Conservation (phyloP, 352 stramenopile species). For the Phytopythium mirpurense region DNA sequence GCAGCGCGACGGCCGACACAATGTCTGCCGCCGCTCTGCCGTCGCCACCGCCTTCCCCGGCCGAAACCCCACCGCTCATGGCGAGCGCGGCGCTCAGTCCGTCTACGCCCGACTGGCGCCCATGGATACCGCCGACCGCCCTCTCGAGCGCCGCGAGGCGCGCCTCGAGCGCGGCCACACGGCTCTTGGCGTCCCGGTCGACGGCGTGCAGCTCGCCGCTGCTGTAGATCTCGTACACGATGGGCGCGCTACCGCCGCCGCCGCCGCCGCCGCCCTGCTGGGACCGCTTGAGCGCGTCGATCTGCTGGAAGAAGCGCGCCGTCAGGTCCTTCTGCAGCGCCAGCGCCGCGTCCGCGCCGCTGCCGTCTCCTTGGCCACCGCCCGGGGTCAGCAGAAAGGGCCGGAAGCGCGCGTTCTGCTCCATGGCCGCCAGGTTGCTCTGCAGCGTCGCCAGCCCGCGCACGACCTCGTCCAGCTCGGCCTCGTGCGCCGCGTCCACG, state of each 20-base stretch:
- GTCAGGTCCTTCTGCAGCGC: conserved; percentile 65
- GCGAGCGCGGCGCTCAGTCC: conserved; percentile 18
- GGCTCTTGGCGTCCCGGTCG: conserved; percentile 59
- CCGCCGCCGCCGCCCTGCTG: conserved; percentile 14
- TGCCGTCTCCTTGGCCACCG: too few species aligned
- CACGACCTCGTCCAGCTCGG: conserved; percentile 62
- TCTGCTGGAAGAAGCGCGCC: conserved; percentile 64
- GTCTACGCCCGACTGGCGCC: conserved; percentile 44
- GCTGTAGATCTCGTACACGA: conserved; percentile 82
- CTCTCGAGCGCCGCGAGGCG: conserved; percentile 56
- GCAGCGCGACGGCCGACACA: conserved; percentile 36
- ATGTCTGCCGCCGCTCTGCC: conserved; percentile 27
- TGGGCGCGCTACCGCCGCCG: conserved; percentile 24
- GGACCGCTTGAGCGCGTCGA: conserved; percentile 47
- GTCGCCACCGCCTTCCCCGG: too few species aligned
- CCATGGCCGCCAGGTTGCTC: conserved; percentile 53
- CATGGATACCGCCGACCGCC: conserved; percentile 46
- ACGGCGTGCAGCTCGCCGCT: conserved; percentile 67
- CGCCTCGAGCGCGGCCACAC: conserved; percentile 50
- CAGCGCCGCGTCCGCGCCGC: conserved; percentile 36
- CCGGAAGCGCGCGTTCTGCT: conserved; percentile 48
- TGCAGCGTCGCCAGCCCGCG: conserved; percentile 52
- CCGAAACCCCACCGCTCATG: conserved; percentile 4
- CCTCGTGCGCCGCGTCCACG: conserved; percentile 60
- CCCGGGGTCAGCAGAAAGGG: conserved; percentile 56